Evolutionary conservation across 2,329 filamentous ascomycete genomes (phyloP), one percentile per base, ranked within the genome.

Genomic region (Boeremia lycopersici): DNA sequence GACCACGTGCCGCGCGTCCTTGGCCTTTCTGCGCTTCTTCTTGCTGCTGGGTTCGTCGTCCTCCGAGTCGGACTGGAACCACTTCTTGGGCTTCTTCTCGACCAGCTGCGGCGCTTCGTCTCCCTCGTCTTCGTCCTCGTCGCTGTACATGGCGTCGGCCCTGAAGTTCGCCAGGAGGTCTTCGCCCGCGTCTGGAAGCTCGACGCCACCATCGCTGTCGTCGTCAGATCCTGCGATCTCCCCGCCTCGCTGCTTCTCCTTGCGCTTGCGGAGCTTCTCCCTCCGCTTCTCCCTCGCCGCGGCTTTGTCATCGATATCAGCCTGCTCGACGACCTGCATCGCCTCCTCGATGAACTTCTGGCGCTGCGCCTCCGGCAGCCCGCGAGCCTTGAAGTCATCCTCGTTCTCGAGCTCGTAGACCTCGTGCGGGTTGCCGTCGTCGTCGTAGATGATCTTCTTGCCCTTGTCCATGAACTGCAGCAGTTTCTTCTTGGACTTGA

Each of bases 401-500:
- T 97, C 91, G 74, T 90, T 86, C 71, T 93, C 89, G 63, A 99
- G 86, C 73, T 96, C 90, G 78, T 98, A 97, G 12, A 96, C 75
- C 59, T 90, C 85, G 74, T 95, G 92, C 3, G 92, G 82, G 58
- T 89, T 87, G 64, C 93, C 93, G 29, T 97, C 91, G 42, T 96
- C 93, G 76, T 98, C 93, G 73, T 93, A 99, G 5, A 97, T 83
- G 7, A 97, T 79, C 73, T 95, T 96, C 35, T 85, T 88, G 11
- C 91, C 89, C 71, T 89, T 89, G 70, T 91, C 90, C 80, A 92
- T 96, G 80, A 91, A 90, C 73, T 96, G 95, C 70, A 91, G 84
- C 62, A 97, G 84, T 76, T 96, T 90, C 82, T 96, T 96, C 82
- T 97, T 98, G 17, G 90, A 96, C 69, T 89, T 89, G 62, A 98